Evolutionary conservation across 2,329 filamentous ascomycete species (phyloP).

Genomic region (Trichoderma semiorbis): DNA sequence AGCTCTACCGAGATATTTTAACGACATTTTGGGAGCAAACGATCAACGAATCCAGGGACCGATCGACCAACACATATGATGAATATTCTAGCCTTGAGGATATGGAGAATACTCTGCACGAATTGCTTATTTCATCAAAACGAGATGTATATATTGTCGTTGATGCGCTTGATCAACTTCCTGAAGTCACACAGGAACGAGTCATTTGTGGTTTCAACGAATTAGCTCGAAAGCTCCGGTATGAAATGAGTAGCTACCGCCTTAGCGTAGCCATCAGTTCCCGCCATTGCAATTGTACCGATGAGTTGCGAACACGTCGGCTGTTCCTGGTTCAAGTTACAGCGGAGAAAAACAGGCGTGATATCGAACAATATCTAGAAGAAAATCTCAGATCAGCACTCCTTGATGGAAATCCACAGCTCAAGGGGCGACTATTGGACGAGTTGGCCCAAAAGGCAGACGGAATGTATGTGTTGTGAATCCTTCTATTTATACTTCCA

Average conservation of each 20-base stretch:
- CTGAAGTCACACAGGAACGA: neutral
- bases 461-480: too few relatives aligned
- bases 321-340: neutral
- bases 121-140: neutral
- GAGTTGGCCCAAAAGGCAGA: too few relatives aligned
- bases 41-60: neutral
- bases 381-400: too few relatives aligned
- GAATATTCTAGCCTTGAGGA: neutral
- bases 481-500: too few relatives aligned
- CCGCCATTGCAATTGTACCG: neutral
- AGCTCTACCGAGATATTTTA: neutral
- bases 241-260: neutral
- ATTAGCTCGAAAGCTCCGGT: neutral
- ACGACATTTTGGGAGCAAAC: neutral
- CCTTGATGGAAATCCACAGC: too few relatives aligned
- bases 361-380: too few relatives aligned
- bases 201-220: neutral
- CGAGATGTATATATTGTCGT: neutral
- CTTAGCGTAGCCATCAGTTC: neutral
- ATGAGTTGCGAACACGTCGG: neutral
- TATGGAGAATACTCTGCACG: neutral
- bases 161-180: neutral
- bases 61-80: neutral
- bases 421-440: too few relatives aligned
- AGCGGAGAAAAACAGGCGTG: too few relatives aligned